Conservation (phyloP, 805 yeast species). For the Starmera pachycereana region DNA sequence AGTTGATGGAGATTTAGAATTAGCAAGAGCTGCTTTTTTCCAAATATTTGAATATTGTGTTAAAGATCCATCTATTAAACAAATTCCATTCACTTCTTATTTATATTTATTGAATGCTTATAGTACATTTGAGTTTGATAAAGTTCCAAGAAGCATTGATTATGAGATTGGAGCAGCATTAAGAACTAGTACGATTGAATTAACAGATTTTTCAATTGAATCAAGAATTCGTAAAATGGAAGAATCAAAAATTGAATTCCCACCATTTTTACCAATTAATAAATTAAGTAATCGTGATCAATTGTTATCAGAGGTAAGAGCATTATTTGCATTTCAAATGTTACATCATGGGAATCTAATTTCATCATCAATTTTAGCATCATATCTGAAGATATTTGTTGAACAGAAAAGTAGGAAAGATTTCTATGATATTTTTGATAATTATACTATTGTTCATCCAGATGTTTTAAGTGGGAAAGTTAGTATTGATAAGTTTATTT, state of each 20-base stretch:
- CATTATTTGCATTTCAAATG: slow-evolving; percentile 54
- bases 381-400: slow-evolving; percentile 40
- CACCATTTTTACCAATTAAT: slow-evolving; percentile 65
- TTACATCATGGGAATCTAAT: slow-evolving; percentile 33
- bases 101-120: slow-evolving; percentile 38
- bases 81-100: slow-evolving; percentile 7
- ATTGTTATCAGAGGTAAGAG: slow-evolving; percentile 65
- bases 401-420: slow-evolving; percentile 25
- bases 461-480: too few relatives aligned
- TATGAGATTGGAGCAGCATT: slow-evolving; percentile 37
- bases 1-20: slow-evolving; percentile 63
- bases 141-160: slow-evolving; percentile 25
- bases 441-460: slow-evolving; percentile 19
- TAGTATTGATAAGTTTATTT: slow-evolving; percentile 15
- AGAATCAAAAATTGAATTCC: slow-evolving; percentile 15
- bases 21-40: slow-evolving; percentile 58
- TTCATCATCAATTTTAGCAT: slow-evolving; percentile 31
- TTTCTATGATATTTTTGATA: slow-evolving; percentile 25
- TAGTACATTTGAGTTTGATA: slow-evolving; percentile 25
- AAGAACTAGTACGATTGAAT: slow-evolving; percentile 35
- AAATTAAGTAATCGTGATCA: slow-evolving; percentile 30
- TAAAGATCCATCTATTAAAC: slow-evolving; percentile 2
- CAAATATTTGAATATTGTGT: slow-evolving; percentile 28
- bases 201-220: slow-evolving; percentile 25
- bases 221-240: slow-evolving; percentile 8